Percentiles rank a stretch among this genome's conserved stretches.
phyloP scores from a whole-genome alignment of 768 basidiomycete genomes.

The Ramaria sp. region DNA sequence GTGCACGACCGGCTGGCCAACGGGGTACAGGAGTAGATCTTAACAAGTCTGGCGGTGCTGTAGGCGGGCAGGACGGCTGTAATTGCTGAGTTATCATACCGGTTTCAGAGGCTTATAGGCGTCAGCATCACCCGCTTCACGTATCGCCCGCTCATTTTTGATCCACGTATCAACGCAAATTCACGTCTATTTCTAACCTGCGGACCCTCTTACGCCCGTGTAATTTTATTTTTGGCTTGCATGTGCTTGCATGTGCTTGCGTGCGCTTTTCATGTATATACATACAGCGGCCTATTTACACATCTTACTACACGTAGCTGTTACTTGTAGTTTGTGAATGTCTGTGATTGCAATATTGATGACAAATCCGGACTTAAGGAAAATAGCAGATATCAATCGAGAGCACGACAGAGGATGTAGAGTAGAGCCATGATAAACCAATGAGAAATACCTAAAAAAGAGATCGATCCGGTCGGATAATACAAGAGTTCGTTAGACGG shows the following conservation, averaged over 20 bases:
- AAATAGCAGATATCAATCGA: too few relatives aligned
- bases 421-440: not conserved
- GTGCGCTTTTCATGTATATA: too few relatives aligned
- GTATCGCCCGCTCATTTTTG: slow-evolving; percentile 9
- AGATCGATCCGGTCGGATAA: too few relatives aligned
- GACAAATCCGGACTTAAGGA: too few relatives aligned
- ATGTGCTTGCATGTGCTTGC: not conserved
- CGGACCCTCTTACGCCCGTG: not conserved
- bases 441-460: not conserved
- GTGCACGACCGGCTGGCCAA: slow-evolving; percentile 34
- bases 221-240: not conserved
- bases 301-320: too few relatives aligned
- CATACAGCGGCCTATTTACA: too few relatives aligned
- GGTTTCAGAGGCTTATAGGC: not conserved
- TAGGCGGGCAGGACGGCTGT: slow-evolving; percentile 48
- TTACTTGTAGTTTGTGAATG: too few relatives aligned
- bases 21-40: slow-evolving; percentile 66
- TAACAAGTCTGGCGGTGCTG: slow-evolving; percentile 48
- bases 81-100: slow-evolving; percentile 45
- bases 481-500: not conserved
- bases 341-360: too few relatives aligned
- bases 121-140: not conserved
- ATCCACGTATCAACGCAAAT: not conserved
- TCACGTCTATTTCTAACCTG: not conserved
- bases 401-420: too few relatives aligned